Evolutionary conservation across 202 grass and related monocot species (phyloP).

Genomic region (Cymbopogon flexuosus): DNA sequence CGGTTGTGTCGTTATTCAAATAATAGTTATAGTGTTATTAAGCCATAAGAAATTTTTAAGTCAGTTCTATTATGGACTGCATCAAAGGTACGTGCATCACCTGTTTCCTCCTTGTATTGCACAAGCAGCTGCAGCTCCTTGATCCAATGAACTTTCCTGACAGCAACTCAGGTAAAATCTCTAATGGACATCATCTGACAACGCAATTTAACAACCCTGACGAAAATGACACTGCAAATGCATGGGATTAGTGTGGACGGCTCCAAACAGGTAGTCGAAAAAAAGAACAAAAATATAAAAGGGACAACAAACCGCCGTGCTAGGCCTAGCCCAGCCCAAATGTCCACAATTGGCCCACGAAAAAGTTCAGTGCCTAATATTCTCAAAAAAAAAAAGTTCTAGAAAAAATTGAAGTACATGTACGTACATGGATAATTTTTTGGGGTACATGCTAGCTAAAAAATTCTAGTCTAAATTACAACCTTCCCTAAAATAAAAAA

Average conservation of each 20-base stretch:
- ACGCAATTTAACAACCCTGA: slow-evolving; percentile 25
- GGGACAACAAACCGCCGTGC: neutral
- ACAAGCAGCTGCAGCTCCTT: neutral
- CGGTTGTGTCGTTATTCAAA: neutral
- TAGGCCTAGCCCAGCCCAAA: slow-evolving; percentile 7
- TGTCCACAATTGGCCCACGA: neutral
- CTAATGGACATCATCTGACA: slow-evolving; percentile 15
- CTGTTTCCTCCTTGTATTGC: neutral
- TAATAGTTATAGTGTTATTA: too few species aligned
- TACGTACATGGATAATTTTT: too few species aligned
- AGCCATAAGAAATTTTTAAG: neutral
- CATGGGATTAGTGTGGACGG: neutral
- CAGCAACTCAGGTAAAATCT: slow-evolving; percentile 1
- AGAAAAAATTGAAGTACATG: neutral
- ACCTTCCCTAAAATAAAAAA: too few species aligned
- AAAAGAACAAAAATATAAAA: neutral
- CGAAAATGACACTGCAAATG: slow-evolving; percentile 27
- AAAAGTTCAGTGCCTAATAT: neutral
- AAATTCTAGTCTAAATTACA: too few species aligned
- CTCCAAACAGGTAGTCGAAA: too few species aligned
- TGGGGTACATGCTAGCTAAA: too few species aligned
- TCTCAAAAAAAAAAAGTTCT: too few species aligned
- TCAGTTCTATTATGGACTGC: neutral
- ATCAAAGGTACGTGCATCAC: neutral
- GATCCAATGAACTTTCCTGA: neutral